A percentile compares a stretch with the other conserved stretches of the same genome.
Conservation (phyloP, 2,329 filamentous ascomycete species). For the Fusarium sp. region DNA sequence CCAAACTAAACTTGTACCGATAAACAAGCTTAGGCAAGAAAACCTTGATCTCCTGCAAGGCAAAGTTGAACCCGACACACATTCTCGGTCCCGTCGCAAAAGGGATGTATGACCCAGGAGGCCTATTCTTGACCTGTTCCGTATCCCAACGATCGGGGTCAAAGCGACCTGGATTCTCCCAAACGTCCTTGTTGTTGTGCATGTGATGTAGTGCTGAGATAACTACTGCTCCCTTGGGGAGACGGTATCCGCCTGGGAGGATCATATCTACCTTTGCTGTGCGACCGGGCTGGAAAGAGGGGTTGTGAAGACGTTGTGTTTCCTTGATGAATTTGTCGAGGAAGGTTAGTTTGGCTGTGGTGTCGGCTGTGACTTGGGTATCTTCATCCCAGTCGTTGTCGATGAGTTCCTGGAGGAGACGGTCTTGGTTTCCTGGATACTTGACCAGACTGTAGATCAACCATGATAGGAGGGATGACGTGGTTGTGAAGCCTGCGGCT, state of each 20-base stretch:
- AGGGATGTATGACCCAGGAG: constrained; percentile 65
- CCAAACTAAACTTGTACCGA: constrained; percentile 65
- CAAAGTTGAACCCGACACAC: constrained; percentile 75
- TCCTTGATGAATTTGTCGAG: constrained; percentile 71
- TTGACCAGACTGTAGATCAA: constrained; percentile 64
- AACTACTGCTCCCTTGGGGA: constrained; percentile 63
- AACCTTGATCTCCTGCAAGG: constrained; percentile 69
- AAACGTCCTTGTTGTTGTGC: constrained; percentile 64
- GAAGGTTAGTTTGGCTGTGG: constrained; percentile 60
- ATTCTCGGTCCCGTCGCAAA: constrained; percentile 68
- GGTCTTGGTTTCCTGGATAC: constrained; percentile 67
- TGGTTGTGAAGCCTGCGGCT: constrained; percentile 71
- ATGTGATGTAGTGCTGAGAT: constrained; percentile 64
- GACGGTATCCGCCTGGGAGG: constrained; percentile 67
- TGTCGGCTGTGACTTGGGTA: constrained; percentile 59
- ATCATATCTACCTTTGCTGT: constrained; percentile 67
- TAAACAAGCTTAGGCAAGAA: constrained; percentile 68
- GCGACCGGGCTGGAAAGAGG: constrained; percentile 70
- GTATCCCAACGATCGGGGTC: constrained; percentile 70
- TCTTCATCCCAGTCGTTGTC: constrained; percentile 59
- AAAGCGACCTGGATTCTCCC: constrained; percentile 69
- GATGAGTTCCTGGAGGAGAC: constrained; percentile 68
- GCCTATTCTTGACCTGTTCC: constrained; percentile 63
- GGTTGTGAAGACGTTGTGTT: constrained; percentile 68
- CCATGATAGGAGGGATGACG: constrained; percentile 68